Conservation (phyloP, 768 basidiomycete species). For the Daedalea quercina region DNA sequence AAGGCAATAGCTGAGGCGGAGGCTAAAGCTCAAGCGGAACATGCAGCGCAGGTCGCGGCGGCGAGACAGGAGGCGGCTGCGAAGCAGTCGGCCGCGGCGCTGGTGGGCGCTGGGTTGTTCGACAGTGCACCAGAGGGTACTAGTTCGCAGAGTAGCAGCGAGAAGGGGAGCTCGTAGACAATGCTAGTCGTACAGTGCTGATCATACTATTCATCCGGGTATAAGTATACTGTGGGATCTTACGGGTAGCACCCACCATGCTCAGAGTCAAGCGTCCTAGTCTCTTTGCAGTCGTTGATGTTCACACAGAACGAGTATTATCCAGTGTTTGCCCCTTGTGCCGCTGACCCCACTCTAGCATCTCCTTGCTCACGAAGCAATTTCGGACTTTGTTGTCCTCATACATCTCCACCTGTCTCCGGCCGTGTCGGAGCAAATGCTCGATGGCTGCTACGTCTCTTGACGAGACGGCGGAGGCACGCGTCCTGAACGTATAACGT, state of each 20-base stretch:
- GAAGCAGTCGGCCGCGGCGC: slow-evolving; percentile 5
- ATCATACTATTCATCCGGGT: too few species aligned
- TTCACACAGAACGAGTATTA: neutral
- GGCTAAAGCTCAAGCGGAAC: slow-evolving; percentile 1
- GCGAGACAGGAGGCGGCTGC: slow-evolving; percentile 8
- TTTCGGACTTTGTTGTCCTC: slow-evolving; percentile 63
- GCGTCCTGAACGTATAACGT: slow-evolving; percentile 62
- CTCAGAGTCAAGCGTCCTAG: neutral
- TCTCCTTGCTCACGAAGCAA: slow-evolving; percentile 67
- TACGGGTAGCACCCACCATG: neutral
- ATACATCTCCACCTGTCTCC: slow-evolving; percentile 61
- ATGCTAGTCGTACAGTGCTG: neutral
- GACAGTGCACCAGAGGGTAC: slow-evolving; percentile 4
- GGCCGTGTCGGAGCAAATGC: slow-evolving; percentile 66
- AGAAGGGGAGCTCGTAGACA: neutral
- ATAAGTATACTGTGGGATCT: neutral
- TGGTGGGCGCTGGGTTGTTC: slow-evolving; percentile 17
- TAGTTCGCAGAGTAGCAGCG: neutral
- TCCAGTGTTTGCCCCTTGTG: slow-evolving; percentile 8
- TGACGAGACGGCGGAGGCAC: slow-evolving; percentile 53
- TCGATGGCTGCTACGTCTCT: slow-evolving; percentile 67
- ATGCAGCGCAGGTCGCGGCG: neutral
- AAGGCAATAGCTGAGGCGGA: slow-evolving; percentile 3
- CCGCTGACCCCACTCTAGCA: slow-evolving; percentile 55
- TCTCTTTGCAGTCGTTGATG: neutral